Percentiles rank a stretch among this genome's conserved stretches.
These are phyloP conservation scores for Chiua virens DNA, from an alignment of 768 basidiomycete genomes.

Conservation along the genomic window DNA sequence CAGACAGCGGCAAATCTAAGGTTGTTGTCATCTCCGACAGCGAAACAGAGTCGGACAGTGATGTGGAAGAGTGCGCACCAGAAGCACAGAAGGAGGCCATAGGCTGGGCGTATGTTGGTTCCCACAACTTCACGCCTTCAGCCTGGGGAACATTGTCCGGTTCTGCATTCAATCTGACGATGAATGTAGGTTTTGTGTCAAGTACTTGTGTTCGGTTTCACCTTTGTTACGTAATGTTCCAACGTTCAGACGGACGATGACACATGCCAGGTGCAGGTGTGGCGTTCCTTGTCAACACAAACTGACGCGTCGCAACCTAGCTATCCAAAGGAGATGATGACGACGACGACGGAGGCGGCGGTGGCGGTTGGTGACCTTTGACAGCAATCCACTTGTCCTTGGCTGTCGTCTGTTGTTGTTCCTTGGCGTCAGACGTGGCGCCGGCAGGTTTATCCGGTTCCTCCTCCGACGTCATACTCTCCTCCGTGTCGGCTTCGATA, in stretches of 20 bases:
- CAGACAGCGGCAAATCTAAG: constrained; percentile 26
- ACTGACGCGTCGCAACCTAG: background rate
- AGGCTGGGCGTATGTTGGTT: constrained; percentile 89
- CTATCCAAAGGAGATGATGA: constrained; percentile 8
- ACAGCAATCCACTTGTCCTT: constrained; percentile 81
- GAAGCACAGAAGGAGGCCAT: constrained; percentile 36
- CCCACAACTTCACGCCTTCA: constrained; percentile 88
- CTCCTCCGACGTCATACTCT: constrained; percentile 73
- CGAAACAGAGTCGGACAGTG: constrained; percentile 37
- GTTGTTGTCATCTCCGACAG: constrained; percentile 31
- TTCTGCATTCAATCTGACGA: constrained; percentile 63
- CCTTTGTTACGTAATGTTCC: too few species aligned
- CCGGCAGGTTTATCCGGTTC: constrained; percentile 47
- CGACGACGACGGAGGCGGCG: background rate
- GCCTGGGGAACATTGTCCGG: constrained; percentile 87
- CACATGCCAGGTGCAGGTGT: background rate
- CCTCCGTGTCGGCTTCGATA: constrained; percentile 73
- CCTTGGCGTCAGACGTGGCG: constrained; percentile 17
- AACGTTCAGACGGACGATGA: constrained; percentile 10
- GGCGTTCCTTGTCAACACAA: background rate
- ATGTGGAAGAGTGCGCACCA: constrained; percentile 30
- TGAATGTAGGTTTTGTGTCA: constrained; percentile 64
- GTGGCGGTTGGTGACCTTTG: constrained; percentile 44
- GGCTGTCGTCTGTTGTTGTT: constrained; percentile 21
- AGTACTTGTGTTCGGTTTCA: too few species aligned